Evolutionary conservation across 768 basidiomycete species (phyloP), one percentile per base, ranked within the genome.

Genomic region (Suillus alpinus): DNA sequence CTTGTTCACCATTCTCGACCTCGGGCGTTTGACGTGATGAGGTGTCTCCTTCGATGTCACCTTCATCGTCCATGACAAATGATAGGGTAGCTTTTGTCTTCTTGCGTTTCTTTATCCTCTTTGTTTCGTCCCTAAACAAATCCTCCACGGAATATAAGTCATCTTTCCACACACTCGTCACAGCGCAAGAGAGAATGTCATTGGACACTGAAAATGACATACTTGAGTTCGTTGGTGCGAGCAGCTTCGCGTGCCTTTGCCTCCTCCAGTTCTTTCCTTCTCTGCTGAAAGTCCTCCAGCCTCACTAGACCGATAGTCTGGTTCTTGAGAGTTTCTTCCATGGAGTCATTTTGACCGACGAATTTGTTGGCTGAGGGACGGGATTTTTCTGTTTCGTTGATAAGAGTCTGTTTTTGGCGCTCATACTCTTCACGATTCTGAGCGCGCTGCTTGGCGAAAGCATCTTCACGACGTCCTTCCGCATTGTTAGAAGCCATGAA

Each of bases 301-400:
- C 81, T 86, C 3, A 98, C 95, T 18, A 98, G 83, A 64, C 96
- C 96, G 47, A 98, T 86, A 1, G 96, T 98, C 53, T 82, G 88
- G 63, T 93, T 82, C 81, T 96, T 97, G 56, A 98, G 82, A 7
- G 86, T 83, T 61, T 98, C 96, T 73, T 98, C 96, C 82, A 97
- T 87, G 5, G 92, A 93, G 71, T 98, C 95, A 75, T 92, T 86
- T 73, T 95, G 92, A 1, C 94, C 93, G 40, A 96, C 91, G 74
- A 98, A 98, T 62, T 95, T 90, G 70, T 89, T 88, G 3, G 85
- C 76, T 0, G 92, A 91, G 4, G 94, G 92, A 34, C 94, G 89
- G 41, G 92, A 88, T 74, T 95, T 95, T 78, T 96, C 92, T 2
- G 94, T 95, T 77, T 97, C 95, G 70, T 82, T 85, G 67, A 92